Conservation (phyloP, 257 asterid genomes). For the Ocimum tenuiflorum region DNA sequence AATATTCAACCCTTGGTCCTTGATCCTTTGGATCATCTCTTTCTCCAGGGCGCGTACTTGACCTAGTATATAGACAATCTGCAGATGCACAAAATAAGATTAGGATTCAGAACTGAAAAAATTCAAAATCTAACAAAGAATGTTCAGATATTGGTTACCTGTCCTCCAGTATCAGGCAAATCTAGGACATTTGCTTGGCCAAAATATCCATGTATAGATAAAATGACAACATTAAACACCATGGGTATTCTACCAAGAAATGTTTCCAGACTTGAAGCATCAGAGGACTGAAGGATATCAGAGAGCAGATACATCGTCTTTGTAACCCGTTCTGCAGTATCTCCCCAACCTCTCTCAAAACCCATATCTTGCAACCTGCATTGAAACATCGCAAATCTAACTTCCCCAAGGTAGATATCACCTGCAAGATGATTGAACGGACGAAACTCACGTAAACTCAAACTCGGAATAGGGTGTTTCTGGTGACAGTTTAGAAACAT, state of each 20-base stretch:
- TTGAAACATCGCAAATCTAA: neutral
- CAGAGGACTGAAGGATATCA: conserved; percentile 94
- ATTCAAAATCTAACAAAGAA: neutral
- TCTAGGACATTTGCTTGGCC: conserved; percentile 99
- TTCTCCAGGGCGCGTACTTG: conserved; percentile 95
- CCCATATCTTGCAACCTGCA: conserved; percentile 93
- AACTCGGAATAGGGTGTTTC: conserved; percentile 76
- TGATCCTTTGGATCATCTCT: conserved; percentile 84
- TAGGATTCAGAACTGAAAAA: no score
- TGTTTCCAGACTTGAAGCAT: conserved; percentile 69
- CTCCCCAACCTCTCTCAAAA: conserved; percentile 99
- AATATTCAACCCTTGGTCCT: conserved; percentile 74
- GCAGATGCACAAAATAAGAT: no score
- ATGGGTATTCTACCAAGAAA: conserved; percentile 94
- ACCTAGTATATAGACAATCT: conserved; percentile 92
- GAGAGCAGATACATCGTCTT: conserved; percentile 88
- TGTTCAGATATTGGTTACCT: conserved; percentile 41
- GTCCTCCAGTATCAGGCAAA: conserved; percentile 99
- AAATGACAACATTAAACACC: conserved; percentile 87
- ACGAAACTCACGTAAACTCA: conserved; percentile 56
- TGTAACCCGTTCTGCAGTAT: conserved; percentile 59
- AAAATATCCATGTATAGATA: conserved; percentile 89
- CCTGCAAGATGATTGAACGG: neutral
- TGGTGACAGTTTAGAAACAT: conserved; percentile 47
- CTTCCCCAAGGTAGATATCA: neutral